These are phyloP conservation scores for Phytophthora niederhauseri DNA, from an alignment of 352 stramenopile genomes.

Conservation along the genomic window DNA sequence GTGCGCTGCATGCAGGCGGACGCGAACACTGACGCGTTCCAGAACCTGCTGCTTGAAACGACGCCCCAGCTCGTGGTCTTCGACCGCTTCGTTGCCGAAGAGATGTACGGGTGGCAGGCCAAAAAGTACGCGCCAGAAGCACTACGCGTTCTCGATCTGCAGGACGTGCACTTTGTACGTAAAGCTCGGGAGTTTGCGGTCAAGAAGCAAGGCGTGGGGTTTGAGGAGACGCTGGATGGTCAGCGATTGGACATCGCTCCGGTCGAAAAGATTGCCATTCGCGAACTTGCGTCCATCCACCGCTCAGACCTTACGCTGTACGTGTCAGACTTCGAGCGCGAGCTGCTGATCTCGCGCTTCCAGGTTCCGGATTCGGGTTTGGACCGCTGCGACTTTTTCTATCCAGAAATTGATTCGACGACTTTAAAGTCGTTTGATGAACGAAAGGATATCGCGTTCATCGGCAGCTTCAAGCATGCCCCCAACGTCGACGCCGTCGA, in stretches of 20 bases:
- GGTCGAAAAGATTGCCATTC: slow-evolving; percentile 73
- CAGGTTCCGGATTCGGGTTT: slow-evolving; percentile 54
- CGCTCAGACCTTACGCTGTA: slow-evolving; percentile 78
- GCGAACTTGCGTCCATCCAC: slow-evolving; percentile 79
- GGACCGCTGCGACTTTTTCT: slow-evolving; percentile 77
- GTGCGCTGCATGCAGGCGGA: slow-evolving; percentile 75
- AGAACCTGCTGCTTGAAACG: slow-evolving; percentile 62
- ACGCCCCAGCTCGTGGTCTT: slow-evolving; percentile 78
- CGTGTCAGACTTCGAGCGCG: slow-evolving; percentile 69
- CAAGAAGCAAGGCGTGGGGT: slow-evolving; percentile 52
- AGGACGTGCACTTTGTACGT: slow-evolving; percentile 94
- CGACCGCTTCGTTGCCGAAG: slow-evolving; percentile 84
- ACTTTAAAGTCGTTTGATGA: slow-evolving; percentile 30
- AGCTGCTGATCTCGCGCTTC: slow-evolving; percentile 65
- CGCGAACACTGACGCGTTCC: slow-evolving; percentile 72
- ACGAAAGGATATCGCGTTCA: slow-evolving; percentile 83
- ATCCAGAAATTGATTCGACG: slow-evolving; percentile 38
- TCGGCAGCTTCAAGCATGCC: slow-evolving; percentile 93
- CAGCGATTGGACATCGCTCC: slow-evolving; percentile 36
- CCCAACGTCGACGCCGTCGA: slow-evolving; percentile 93
- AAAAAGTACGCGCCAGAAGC: slow-evolving; percentile 80
- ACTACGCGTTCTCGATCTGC: slow-evolving; percentile 90
- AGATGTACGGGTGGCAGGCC: slow-evolving; percentile 88
- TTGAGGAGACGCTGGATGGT: slow-evolving; percentile 45
- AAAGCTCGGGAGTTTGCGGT: slow-evolving; percentile 81